These are phyloP conservation scores for Coccomyxa sp. DNA, from an alignment of 139 green algal genomes.

Conservation along the genomic window DNA sequence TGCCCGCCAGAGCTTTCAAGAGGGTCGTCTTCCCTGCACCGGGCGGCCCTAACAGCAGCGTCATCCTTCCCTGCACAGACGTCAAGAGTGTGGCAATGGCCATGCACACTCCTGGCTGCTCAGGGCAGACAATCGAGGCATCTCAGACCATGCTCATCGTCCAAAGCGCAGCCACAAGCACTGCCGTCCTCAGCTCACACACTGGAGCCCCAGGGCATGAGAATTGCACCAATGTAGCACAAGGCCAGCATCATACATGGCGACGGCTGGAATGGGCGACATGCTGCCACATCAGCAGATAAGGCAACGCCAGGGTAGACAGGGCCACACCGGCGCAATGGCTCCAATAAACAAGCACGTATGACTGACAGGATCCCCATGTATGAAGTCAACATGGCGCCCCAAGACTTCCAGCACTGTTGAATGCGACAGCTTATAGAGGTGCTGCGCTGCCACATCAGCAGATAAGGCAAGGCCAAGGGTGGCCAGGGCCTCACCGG, in stretches of 20 bases:
- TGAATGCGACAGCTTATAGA: background rate
- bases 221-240: background rate
- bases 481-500: slow-evolving; percentile 9
- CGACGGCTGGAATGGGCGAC: background rate
- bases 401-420: background rate
- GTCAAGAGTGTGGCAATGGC: background rate
- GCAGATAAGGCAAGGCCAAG: background rate
- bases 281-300: slow-evolving; percentile 7
- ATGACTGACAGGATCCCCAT: too few species aligned
- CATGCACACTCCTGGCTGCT: background rate
- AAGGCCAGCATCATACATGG: background rate
- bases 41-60: slow-evolving; percentile 24
- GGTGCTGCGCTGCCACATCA: background rate
- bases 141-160: slow-evolving; percentile 29
- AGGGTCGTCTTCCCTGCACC: slow-evolving; percentile 23
- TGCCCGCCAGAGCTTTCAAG: slow-evolving; percentile 22
- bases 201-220: background rate
- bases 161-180: background rate
- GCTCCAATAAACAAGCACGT: too few species aligned
- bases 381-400: background rate
- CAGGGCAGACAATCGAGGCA: background rate
- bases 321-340: slow-evolving; percentile 7
- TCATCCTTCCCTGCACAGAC: slow-evolving; percentile 4
- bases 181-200: background rate
- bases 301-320: background rate